Conservation (phyloP, 768 basidiomycete species). For the Rhodocollybia butyracea region DNA sequence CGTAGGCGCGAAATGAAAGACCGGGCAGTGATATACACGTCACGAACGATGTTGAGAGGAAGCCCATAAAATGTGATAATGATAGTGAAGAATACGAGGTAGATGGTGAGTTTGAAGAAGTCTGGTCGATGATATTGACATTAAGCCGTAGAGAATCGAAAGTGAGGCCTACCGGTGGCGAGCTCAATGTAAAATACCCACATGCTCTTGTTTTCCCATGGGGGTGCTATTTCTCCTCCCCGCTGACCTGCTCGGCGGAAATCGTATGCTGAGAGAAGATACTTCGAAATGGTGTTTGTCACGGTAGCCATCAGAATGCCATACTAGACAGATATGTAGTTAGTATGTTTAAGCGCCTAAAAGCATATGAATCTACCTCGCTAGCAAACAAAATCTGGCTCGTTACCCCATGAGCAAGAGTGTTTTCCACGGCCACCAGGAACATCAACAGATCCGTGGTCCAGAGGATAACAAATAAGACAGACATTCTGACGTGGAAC, state of each 20-base stretch:
- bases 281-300: slow-evolving; percentile 77
- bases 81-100: slow-evolving; percentile 89
- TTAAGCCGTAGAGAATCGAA: background rate
- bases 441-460: slow-evolving; percentile 75
- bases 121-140: slow-evolving; percentile 44
- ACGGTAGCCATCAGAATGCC: slow-evolving; percentile 83
- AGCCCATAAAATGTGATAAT: slow-evolving; percentile 94
- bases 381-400: slow-evolving; percentile 95
- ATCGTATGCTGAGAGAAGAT: slow-evolving; percentile 78
- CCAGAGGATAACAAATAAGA: slow-evolving; percentile 75
- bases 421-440: slow-evolving; percentile 75
- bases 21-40: slow-evolving; percentile 92
- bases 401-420: slow-evolving; percentile 73
- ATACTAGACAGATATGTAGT: slow-evolving; percentile 49
- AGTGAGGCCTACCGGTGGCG: slow-evolving; percentile 62
- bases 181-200: slow-evolving; percentile 94
- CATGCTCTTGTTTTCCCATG: slow-evolving; percentile 99
- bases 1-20: slow-evolving; percentile 87
- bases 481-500: slow-evolving; percentile 84
- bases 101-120: slow-evolving; percentile 89
- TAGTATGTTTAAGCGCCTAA: background rate
- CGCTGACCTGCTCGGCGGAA: slow-evolving; percentile 70
- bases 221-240: slow-evolving; percentile 82
- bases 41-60: slow-evolving; percentile 94
- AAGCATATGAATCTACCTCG: slow-evolving; percentile 55